Conservation (phyloP, 2,329 filamentous ascomycete genomes). For the Nothomitra cinnamomea region DNA sequence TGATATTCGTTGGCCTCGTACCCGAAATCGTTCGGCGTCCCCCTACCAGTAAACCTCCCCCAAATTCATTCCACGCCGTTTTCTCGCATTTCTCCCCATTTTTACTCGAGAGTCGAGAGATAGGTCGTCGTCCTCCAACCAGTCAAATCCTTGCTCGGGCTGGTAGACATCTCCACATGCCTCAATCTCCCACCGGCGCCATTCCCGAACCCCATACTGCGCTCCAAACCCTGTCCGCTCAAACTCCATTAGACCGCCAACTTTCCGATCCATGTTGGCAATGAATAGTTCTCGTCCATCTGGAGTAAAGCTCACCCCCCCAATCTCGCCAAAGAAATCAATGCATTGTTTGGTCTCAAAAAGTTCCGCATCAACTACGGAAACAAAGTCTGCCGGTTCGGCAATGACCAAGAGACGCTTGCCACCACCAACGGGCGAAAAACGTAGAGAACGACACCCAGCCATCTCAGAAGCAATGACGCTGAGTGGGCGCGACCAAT, state of each 20-base stretch:
- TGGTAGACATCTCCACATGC: background rate
- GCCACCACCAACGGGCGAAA: slow-evolving; percentile 54
- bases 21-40: no score
- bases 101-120: background rate
- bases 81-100: background rate
- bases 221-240: slow-evolving; percentile 24
- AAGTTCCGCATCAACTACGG: slow-evolving; percentile 48
- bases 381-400: slow-evolving; percentile 59
- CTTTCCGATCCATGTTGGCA: slow-evolving; percentile 45
- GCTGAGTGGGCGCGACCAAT: slow-evolving; percentile 40
- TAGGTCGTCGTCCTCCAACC: background rate
- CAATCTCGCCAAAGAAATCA: slow-evolving; percentile 60
- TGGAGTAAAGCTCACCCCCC: slow-evolving; percentile 48
- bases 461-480: slow-evolving; percentile 49
- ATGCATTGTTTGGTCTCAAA: slow-evolving; percentile 51
- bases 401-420: slow-evolving; percentile 50
- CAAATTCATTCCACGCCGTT: background rate
- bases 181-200: slow-evolving; percentile 4
- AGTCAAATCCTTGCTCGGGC: background rate
- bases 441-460: slow-evolving; percentile 49
- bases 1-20: no score
- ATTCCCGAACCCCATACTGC: slow-evolving; percentile 2
- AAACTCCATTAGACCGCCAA: slow-evolving; percentile 50
- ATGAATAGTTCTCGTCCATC: slow-evolving; percentile 52
- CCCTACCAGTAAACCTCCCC: background rate